Evolutionary conservation across 1,284 basidiomycete genomes (phyloP).

Genomic region (Volvariella surrecta): DNA sequence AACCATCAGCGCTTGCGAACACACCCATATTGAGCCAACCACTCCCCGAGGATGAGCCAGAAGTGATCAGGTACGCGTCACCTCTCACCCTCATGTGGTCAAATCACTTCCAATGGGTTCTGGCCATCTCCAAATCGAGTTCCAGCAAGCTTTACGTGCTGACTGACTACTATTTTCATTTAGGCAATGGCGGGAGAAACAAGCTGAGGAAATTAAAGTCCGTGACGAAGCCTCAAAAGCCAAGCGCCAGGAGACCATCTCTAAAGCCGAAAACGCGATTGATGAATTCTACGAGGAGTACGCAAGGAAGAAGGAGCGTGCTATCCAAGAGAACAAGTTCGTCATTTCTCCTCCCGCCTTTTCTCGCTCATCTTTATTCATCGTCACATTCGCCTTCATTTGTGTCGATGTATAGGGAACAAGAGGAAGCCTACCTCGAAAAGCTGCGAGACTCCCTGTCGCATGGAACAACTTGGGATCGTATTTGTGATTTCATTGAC

Average conservation of each 20-base stretch:
- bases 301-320: slow-evolving; percentile 85
- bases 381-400: slow-evolving; percentile 7
- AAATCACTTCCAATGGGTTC: no score
- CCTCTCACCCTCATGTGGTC: slow-evolving; percentile 2
- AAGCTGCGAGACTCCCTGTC: slow-evolving; percentile 73
- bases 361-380: slow-evolving; percentile 1
- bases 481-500: slow-evolving; percentile 83
- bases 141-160: no score
- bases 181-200: slow-evolving; percentile 85
- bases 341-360: slow-evolving; percentile 20
- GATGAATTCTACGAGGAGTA: slow-evolving; percentile 97
- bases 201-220: slow-evolving; percentile 78
- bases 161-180: neutral
- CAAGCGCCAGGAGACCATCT: slow-evolving; percentile 80
- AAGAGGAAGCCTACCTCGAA: slow-evolving; percentile 78
- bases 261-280: slow-evolving; percentile 86
- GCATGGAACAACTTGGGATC: slow-evolving; percentile 92
- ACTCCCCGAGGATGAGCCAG: slow-evolving; percentile 76
- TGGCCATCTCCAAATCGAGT: no score
- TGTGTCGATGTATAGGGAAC: slow-evolving; percentile 50
- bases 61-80: slow-evolving; percentile 70
- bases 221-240: slow-evolving; percentile 74
- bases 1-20: slow-evolving; percentile 56
- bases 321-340: slow-evolving; percentile 94
- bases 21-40: slow-evolving; percentile 68